phyloP scores from a whole-genome alignment of 1,139 yeast species.

The Nadsonia starkeyi-henricii region DNA sequence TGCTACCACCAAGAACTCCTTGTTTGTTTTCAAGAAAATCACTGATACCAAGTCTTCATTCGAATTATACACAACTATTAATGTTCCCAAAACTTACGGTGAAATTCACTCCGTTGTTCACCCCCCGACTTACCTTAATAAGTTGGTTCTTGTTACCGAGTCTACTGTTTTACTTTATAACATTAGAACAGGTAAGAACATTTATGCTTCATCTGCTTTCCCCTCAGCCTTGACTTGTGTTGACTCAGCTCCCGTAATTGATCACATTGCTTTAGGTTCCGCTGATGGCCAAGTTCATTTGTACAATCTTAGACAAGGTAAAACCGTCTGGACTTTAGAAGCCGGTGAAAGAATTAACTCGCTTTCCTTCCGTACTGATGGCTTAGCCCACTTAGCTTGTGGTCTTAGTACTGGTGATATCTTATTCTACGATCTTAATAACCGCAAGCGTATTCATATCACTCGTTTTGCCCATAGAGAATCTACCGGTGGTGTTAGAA shows the following conservation, averaged over 20 bases:
- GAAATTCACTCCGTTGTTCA: constrained; percentile 57
- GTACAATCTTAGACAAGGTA: constrained; percentile 58
- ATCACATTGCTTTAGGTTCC: constrained; percentile 68
- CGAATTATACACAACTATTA: constrained; percentile 52
- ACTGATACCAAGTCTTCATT: constrained; percentile 28
- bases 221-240: constrained; percentile 36
- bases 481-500: constrained; percentile 66
- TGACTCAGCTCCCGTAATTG: constrained; percentile 78
- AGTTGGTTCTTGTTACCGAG: constrained; percentile 59
- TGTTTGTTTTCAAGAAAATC: constrained; percentile 50
- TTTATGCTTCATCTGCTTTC: constrained; percentile 41
- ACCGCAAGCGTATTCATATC: constrained; percentile 58
- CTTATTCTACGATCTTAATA: constrained; percentile 69
- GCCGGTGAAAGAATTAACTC: constrained; percentile 52
- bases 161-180: constrained; percentile 48
- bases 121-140: constrained; percentile 86
- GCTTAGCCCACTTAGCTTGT: constrained; percentile 68
- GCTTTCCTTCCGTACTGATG: constrained; percentile 85
- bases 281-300: constrained; percentile 51
- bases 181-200: constrained; percentile 60
- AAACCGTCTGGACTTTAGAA: constrained; percentile 35
- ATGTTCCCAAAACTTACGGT: constrained; percentile 49
- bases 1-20: constrained; percentile 38
- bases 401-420: constrained; percentile 74
- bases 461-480: constrained; percentile 60